phyloP scores from a whole-genome alignment of 768 basidiomycete species.

The Amanita inopinata region DNA sequence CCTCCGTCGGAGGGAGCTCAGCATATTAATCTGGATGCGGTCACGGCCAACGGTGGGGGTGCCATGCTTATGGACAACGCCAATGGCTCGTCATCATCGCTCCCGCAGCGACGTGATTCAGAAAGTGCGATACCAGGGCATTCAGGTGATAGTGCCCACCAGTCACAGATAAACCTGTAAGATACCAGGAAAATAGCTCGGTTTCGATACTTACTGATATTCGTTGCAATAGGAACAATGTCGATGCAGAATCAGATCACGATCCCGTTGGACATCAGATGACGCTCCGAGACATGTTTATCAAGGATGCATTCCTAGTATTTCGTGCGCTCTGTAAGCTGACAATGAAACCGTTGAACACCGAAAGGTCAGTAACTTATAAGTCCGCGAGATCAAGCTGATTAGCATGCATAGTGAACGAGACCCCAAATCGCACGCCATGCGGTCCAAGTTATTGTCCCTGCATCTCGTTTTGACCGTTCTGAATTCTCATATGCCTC shows the following conservation, averaged over 20 bases:
- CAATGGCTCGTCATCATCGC: conserved; percentile 8
- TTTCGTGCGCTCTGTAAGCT: conserved; percentile 95
- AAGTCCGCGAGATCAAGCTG: neutral
- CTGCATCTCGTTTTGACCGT: conserved; percentile 91
- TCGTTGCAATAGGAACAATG: conserved; percentile 25
- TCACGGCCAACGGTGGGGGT: neutral
- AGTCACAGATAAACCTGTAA: conserved; percentile 7
- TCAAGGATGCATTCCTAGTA: conserved; percentile 97
- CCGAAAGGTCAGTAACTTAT: conserved; percentile 62
- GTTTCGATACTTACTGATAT: conserved; percentile 20
- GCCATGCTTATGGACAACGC: neutral
- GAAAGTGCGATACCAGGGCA: neutral
- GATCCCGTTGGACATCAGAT: conserved; percentile 35
- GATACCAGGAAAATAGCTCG: neutral
- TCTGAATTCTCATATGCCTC: conserved; percentile 80
- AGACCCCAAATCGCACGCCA: conserved; percentile 92
- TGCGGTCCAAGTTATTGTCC: conserved; percentile 93
- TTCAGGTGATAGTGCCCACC: conserved; percentile 1
- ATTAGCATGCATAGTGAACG: conserved; percentile 53
- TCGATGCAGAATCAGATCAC: conserved; percentile 24
- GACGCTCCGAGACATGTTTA: conserved; percentile 77
- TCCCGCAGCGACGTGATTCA: conserved; percentile 1
- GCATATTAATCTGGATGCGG: neutral
- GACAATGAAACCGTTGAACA: conserved; percentile 93
- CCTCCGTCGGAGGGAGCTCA: conserved; percentile 4